phyloP scores from a whole-genome alignment of 2,329 filamentous ascomycete genomes.

The Tolypocladium sp. region DNA sequence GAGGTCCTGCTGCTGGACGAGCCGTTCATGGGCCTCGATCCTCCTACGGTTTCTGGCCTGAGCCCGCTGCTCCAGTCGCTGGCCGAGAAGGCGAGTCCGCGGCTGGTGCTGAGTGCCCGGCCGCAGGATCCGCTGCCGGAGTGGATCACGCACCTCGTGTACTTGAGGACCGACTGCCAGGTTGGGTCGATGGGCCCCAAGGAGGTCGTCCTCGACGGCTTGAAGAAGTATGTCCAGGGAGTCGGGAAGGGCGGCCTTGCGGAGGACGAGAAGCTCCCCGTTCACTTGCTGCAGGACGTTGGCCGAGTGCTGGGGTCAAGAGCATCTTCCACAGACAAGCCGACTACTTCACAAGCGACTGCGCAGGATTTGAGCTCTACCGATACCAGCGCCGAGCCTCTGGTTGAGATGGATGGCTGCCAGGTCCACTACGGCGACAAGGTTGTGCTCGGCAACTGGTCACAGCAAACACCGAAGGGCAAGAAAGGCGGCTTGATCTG shows the following conservation, averaged over 20 bases:
- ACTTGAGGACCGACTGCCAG: slow-evolving; percentile 58
- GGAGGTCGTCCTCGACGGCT: slow-evolving; percentile 46
- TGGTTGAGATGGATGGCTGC: slow-evolving; percentile 84
- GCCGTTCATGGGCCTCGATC: slow-evolving; percentile 93
- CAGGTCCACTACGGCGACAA: slow-evolving; percentile 72
- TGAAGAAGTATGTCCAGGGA: slow-evolving; percentile 38
- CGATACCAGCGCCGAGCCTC: slow-evolving; percentile 45
- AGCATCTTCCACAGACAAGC: slow-evolving; percentile 5
- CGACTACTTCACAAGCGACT: slow-evolving; percentile 3
- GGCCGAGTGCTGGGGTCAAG: slow-evolving; percentile 31
- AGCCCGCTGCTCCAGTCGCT: slow-evolving; percentile 62
- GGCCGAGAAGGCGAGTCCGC: slow-evolving; percentile 56
- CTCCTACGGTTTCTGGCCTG: slow-evolving; percentile 63
- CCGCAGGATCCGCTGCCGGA: slow-evolving; percentile 81
- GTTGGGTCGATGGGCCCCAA: slow-evolving; percentile 59
- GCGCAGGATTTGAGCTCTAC: slow-evolving; percentile 11
- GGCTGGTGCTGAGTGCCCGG: slow-evolving; percentile 67
- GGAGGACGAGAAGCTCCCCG: slow-evolving; percentile 39
- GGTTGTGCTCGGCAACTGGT: slow-evolving; percentile 73
- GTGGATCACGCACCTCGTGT: slow-evolving; percentile 82
- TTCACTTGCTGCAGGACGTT: slow-evolving; percentile 40
- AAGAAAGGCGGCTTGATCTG: slow-evolving; percentile 61
- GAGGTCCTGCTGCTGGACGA: slow-evolving; percentile 83
- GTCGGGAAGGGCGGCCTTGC: slow-evolving; percentile 32
- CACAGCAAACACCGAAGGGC: slow-evolving; percentile 43